Percentiles rank a stretch among this genome's conserved stretches.
phyloP scores from a whole-genome alignment of 2,329 filamentous ascomycete species.

The Diaporthe caulivora region DNA sequence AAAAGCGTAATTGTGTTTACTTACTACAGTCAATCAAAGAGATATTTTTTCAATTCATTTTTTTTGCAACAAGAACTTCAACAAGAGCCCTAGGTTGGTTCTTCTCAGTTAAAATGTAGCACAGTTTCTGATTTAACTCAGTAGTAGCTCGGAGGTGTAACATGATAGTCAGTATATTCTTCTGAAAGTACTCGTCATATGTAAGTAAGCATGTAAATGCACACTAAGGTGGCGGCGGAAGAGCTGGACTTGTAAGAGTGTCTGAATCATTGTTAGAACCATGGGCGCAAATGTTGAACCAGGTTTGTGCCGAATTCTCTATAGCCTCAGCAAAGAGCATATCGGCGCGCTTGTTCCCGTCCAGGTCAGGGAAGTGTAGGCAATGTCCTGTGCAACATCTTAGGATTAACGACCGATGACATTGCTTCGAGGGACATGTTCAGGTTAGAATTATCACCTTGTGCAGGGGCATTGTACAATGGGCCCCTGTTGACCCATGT shows the following conservation, averaged over 20 bases:
- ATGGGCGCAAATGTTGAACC: slow-evolving; percentile 38
- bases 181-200: background rate
- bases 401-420: background rate
- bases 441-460: slow-evolving; percentile 23
- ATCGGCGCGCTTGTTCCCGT: slow-evolving; percentile 46
- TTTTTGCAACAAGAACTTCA: background rate
- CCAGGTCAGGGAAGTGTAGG: slow-evolving; percentile 45
- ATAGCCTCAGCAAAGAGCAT: slow-evolving; percentile 38
- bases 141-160: background rate
- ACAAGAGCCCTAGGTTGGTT: background rate
- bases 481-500: slow-evolving; percentile 38
- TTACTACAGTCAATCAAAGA: no score
- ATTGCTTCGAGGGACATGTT: no score
- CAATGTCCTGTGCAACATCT: slow-evolving; percentile 30
- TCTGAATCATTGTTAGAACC: slow-evolving; percentile 12
- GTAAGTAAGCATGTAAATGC: background rate
- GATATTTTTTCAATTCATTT: no score
- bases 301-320: slow-evolving; percentile 39
- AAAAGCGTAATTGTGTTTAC: no score
- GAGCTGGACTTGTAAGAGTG: slow-evolving; percentile 9
- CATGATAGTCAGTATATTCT: background rate
- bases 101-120: background rate
- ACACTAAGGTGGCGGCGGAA: background rate
- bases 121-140: background rate
- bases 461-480: slow-evolving; percentile 25